These are phyloP conservation scores for Mortierella sp. DNA, from an alignment of 371 early-diverging fungal genomes.

Conservation along the genomic window DNA sequence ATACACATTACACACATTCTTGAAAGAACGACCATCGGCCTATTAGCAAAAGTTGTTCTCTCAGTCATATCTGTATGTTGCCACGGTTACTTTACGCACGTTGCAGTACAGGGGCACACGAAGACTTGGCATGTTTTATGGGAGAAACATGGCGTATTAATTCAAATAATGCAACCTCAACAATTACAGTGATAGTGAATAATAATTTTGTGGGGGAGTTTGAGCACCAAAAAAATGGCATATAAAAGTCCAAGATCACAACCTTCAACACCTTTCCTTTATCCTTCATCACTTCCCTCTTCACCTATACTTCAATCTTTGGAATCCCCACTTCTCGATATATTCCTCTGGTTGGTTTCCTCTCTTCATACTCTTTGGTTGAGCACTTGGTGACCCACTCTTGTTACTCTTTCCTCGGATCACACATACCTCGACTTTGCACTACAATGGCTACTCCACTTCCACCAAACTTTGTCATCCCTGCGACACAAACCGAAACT, in stretches of 20 bases:
- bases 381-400: not conserved
- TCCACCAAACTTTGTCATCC: constrained; percentile 49
- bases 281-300: not conserved
- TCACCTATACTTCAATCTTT: not conserved
- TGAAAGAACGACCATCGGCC: not conserved
- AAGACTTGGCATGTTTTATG: not conserved
- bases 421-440: not conserved
- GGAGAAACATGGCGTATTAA: not conserved
- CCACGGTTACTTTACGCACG: not conserved
- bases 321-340: not conserved
- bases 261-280: not conserved
- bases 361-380: not conserved
- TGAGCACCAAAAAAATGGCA: not conserved
- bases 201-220: not conserved
- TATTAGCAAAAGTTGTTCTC: no score
- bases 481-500: constrained; percentile 49
- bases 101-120: not conserved
- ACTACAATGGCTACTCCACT: constrained; percentile 51
- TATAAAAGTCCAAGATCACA: constrained; percentile 4
- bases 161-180: not conserved
- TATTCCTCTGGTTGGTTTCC: not conserved
- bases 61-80: no score
- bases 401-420: not conserved
- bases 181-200: not conserved
- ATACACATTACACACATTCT: not conserved